Evolutionary conservation across 768 basidiomycete species (phyloP).

Genomic region (Lentinula boryana): DNA sequence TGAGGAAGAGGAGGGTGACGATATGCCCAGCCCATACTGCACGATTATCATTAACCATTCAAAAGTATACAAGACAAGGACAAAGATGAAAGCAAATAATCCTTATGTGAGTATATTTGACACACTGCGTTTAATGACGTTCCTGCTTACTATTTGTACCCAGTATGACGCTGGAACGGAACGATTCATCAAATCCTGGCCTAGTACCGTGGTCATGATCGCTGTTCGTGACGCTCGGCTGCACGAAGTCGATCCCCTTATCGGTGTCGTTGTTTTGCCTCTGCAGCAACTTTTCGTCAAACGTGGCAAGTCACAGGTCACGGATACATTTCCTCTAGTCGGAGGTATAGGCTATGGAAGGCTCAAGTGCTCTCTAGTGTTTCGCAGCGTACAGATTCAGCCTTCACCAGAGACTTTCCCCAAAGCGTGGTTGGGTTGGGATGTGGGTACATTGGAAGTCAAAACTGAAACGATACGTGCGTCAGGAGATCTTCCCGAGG

Average conservation of each 20-base stretch:
- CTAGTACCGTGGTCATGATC: slow-evolving; percentile 51
- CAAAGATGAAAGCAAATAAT: slow-evolving; percentile 38
- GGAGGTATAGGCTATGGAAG: slow-evolving; percentile 68
- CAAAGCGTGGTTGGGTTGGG: slow-evolving; percentile 41
- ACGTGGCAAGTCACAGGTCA: slow-evolving; percentile 42
- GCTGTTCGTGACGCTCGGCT: slow-evolving; percentile 56
- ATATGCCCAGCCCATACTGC: slow-evolving; percentile 65
- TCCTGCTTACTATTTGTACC: not conserved
- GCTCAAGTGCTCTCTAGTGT: slow-evolving; percentile 57
- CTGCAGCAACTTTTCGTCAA: slow-evolving; percentile 36
- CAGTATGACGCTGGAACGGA: slow-evolving; percentile 64
- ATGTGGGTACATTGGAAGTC: slow-evolving; percentile 61
- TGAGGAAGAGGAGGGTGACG: slow-evolving; percentile 49
- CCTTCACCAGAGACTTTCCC: slow-evolving; percentile 43
- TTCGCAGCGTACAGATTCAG: slow-evolving; percentile 57
- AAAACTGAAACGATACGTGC: slow-evolving; percentile 23
- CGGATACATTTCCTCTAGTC: slow-evolving; percentile 55
- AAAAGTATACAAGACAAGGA: slow-evolving; percentile 38
- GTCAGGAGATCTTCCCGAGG: slow-evolving; percentile 21
- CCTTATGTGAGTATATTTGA: slow-evolving; percentile 31
- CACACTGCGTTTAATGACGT: not conserved
- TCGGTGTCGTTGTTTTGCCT: slow-evolving; percentile 63
- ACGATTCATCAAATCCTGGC: slow-evolving; percentile 61
- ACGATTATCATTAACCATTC: slow-evolving; percentile 36
- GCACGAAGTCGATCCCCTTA: slow-evolving; percentile 59